Evolutionary conservation across 371 early-diverging fungal genomes (phyloP), one percentile per base, ranked within the genome.

Genomic region (Mortierella sp.): DNA sequence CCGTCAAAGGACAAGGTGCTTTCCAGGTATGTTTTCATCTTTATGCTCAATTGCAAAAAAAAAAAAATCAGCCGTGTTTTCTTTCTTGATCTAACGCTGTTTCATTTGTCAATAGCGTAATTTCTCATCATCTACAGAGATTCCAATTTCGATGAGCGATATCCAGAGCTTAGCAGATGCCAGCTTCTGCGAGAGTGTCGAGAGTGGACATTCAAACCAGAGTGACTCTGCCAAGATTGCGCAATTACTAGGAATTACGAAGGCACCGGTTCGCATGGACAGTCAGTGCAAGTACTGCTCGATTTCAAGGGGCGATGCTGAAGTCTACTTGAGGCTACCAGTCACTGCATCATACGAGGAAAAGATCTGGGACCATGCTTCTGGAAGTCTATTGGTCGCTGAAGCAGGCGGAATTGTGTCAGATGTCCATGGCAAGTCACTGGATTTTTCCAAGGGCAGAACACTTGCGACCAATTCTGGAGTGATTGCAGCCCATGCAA

Each of bases 321-420:
- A 95, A 56, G 93, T 98, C 42, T 98, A 97, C 76, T 85, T 98
- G 54, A 88, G 99, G 45, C 68, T 98, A 37, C 97, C 98, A 3
- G 89, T 89, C 53, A 87, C 88, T 53, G 89, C 86, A 17, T 85
- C 88, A 10, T 99, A 98, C 76, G 90, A 91, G 43, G 99, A 98
- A 75, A 98, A 98, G 87, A 99, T 98, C 67, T 99, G 99, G 99
- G 99, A 98, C 83, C 99, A 99, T 86, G 99, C 97, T 31, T 92
- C 95, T 4, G 99, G 99, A 8, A 86, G 89, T 56, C 85, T 98
- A 19, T 76, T 99, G 68, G 93, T 98, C 8, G 81, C 86, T 7
- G 99, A 99, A 78, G 96, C 99, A n/a, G 99, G 99, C 17, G 99
- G 98, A 13, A 88, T 86, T 37, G 92, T 98, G 3, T 89, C 93